phyloP scores from a whole-genome alignment of 2,329 filamentous ascomycete species.

The Fusarium tuaranense region DNA sequence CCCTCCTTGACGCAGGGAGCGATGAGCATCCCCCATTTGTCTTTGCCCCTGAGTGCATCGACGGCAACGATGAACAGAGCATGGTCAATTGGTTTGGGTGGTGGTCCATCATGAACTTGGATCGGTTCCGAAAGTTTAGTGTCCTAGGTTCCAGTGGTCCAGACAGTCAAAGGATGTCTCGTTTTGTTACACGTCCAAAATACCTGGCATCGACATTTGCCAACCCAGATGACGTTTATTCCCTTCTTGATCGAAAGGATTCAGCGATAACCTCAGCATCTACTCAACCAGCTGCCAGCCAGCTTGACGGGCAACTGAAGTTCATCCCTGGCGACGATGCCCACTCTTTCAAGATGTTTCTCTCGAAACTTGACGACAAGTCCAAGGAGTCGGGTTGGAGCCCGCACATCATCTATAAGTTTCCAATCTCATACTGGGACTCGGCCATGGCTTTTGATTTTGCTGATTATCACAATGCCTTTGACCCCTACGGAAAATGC shows the following conservation, averaged over 20 bases:
- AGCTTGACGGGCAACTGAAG: background rate
- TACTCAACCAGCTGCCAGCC: background rate
- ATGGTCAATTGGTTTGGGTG: constrained; percentile 73
- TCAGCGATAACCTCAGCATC: background rate
- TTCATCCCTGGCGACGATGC: constrained; percentile 19
- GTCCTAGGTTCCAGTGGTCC: constrained; percentile 62
- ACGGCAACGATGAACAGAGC: constrained; percentile 71
- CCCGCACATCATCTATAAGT: constrained; percentile 50
- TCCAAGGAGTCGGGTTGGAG: constrained; percentile 11
- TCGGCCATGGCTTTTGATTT: constrained; percentile 41
- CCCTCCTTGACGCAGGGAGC: constrained; percentile 29
- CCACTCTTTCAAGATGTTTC: constrained; percentile 8
- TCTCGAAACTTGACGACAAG: constrained; percentile 15
- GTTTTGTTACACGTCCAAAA: constrained; percentile 38
- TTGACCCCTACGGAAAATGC: constrained; percentile 41
- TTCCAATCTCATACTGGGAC: constrained; percentile 56
- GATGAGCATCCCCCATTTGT: constrained; percentile 50
- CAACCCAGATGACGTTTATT: constrained; percentile 51
- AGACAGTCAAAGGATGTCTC: constrained; percentile 37
- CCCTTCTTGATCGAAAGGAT: constrained; percentile 9
- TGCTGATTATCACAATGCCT: constrained; percentile 31
- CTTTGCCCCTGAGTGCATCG: constrained; percentile 60
- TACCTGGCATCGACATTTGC: constrained; percentile 51
- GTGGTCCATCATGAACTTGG: constrained; percentile 64
- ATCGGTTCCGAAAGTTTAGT: constrained; percentile 65